phyloP scores from a whole-genome alignment of 2,329 filamentous ascomycete genomes.

The Plenodomus biglobosus region DNA sequence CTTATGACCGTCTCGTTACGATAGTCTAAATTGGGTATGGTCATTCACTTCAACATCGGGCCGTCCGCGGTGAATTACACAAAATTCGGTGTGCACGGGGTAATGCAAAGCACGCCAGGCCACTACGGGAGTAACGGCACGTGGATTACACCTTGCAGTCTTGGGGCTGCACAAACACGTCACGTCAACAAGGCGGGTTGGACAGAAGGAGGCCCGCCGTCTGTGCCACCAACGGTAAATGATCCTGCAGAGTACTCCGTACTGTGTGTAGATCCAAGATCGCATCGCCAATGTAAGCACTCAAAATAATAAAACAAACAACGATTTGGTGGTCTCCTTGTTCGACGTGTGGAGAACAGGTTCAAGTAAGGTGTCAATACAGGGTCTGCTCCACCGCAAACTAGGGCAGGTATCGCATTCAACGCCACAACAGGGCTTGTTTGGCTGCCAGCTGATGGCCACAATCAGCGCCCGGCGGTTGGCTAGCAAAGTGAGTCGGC shows the following conservation, averaged over 20 bases:
- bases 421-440: background rate
- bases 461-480: slow-evolving; percentile 3
- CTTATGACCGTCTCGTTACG: no score
- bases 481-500: background rate
- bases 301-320: no score
- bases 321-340: background rate
- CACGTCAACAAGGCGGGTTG: background rate
- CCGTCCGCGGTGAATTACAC: background rate
- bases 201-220: background rate
- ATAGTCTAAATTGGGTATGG: background rate
- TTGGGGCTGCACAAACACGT: background rate
- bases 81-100: background rate
- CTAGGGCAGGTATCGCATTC: background rate
- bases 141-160: background rate
- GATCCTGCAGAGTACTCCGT: no score
- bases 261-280: background rate
- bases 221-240: background rate
- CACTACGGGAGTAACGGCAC: background rate
- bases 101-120: background rate
- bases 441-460: background rate
- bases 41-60: background rate
- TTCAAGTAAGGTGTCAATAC: background rate
- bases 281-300: background rate
- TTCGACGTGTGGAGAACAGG: background rate
- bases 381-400: background rate